Evolutionary conservation across 345 rosid genomes (phyloP), one percentile per base, ranked within the genome.

Genomic region (Cardamine occulta): DNA sequence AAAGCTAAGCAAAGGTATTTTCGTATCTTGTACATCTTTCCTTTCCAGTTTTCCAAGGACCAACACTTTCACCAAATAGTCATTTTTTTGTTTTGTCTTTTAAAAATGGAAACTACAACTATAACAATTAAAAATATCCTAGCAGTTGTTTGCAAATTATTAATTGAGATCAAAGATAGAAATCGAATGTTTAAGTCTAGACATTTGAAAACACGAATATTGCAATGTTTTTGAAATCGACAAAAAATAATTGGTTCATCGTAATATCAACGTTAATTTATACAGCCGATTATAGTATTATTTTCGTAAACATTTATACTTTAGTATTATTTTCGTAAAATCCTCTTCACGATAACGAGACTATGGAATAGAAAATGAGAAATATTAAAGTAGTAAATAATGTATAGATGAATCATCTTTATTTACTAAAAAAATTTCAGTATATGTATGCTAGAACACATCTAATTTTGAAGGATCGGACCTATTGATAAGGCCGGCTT

Each of bases 1-100:
- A 24, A 87, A 85, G 87, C 79, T 61, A 85, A 70, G 76, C 35
- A 69, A 76, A 77, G 80, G 64, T 77, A 54, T 62, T 77, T 76
- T 35, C 75, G 75, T 76, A 76, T 70, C 3, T 45, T 68, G 51
- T 76, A 62, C 75, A 76, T 42, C 39, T 76, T 63, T 70, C 42
- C 75, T 28, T 28, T 28, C 39, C 53, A 32, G 62, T 70, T 28
- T 28, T 28, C 39, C 53, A 32, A 69, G 48, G 57, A 35, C 56
- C 32, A 23, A 69, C 66, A 70, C 34, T 42, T 62, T 45, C 58
- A 70, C 70, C 71, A 44, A 42, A 54, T 15, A 29, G 35, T 14
- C 4, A 7, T 29, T 19, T 37, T 3, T 26, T 26, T 26, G 0
- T 19, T 28, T 28, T 24, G 29, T 28, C 7, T 6, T 32, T 6